Percentiles rank a stretch among this genome's conserved stretches.
These are phyloP conservation scores for Pleurotus eryngii DNA, from an alignment of 768 basidiomycete species.

Conservation along the genomic window DNA sequence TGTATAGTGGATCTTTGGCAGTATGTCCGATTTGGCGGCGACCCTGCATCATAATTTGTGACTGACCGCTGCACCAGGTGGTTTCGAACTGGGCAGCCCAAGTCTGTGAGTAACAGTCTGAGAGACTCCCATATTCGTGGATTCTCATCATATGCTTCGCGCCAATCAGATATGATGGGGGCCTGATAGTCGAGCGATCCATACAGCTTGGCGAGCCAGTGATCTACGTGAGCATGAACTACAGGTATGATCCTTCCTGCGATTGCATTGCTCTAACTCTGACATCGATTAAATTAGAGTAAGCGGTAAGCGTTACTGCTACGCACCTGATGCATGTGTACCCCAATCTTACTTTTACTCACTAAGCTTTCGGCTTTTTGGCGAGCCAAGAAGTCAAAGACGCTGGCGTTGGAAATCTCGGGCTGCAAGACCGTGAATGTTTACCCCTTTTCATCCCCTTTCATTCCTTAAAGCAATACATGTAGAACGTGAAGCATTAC, in stretches of 20 bases:
- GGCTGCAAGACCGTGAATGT: slow-evolving; percentile 54
- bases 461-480: slow-evolving; percentile 4
- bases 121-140: not conserved
- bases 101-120: slow-evolving; percentile 8
- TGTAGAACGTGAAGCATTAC: slow-evolving; percentile 48
- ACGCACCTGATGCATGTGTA: no score
- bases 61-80: slow-evolving; percentile 4
- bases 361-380: slow-evolving; percentile 37
- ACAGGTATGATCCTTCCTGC: slow-evolving; percentile 1
- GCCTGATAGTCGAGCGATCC: not conserved
- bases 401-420: slow-evolving; percentile 51
- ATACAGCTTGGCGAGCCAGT: slow-evolving; percentile 4
- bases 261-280: not conserved
- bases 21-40: not conserved
- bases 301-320: not conserved
- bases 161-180: not conserved
- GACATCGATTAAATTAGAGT: not conserved
- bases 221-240: slow-evolving; percentile 5
- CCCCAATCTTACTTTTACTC: not conserved
- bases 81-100: slow-evolving; percentile 18
- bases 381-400: slow-evolving; percentile 35
- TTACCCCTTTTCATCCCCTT: not conserved
- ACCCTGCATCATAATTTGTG: not conserved
- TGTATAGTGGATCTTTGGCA: slow-evolving; percentile 6
- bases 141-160: not conserved